Evolutionary conservation across 495 filamentous ascomycete species (phyloP).

Genomic region (Lepidopterella palustris): DNA sequence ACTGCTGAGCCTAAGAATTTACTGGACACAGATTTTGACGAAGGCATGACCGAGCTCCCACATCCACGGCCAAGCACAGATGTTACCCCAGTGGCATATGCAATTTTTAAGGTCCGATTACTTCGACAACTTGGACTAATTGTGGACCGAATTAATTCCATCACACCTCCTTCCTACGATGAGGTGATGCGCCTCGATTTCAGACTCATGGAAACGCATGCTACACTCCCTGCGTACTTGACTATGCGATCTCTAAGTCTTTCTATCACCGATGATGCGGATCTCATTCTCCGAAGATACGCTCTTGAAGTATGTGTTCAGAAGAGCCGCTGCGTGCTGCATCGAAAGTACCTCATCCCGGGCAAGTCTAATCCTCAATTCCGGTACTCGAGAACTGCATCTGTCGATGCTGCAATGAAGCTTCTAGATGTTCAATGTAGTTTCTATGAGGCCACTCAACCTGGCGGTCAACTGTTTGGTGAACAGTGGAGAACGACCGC

Average conservation of each 20-base stretch:
- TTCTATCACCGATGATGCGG: slow-evolving; percentile 20
- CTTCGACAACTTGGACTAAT: neutral
- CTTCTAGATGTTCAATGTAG: slow-evolving; percentile 4
- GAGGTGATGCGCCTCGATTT: neutral
- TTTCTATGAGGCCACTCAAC: neutral
- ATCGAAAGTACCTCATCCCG: no score
- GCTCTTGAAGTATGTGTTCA: no score
- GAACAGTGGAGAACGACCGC: neutral
- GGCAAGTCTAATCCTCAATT: no score
- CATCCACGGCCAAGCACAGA: slow-evolving; percentile 29
- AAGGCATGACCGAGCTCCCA: slow-evolving; percentile 29
- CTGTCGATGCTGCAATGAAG: slow-evolving; percentile 1
- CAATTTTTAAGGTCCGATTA: neutral
- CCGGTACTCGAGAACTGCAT: neutral
- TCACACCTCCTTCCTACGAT: neutral
- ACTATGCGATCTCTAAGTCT: no score
- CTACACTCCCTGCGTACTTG: no score
- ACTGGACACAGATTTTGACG: slow-evolving; percentile 34
- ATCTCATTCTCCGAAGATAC: neutral
- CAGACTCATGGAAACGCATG: slow-evolving; percentile 14
- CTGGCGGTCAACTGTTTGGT: no score
- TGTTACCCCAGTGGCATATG: slow-evolving; percentile 29
- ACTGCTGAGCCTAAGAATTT: slow-evolving; percentile 41
- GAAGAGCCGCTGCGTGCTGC: slow-evolving; percentile 1
- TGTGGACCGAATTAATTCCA: neutral